Base-by-base conservation (phyloP, 2,329 filamentous ascomycete genomes). In the Chaetomium sp. region DNA sequence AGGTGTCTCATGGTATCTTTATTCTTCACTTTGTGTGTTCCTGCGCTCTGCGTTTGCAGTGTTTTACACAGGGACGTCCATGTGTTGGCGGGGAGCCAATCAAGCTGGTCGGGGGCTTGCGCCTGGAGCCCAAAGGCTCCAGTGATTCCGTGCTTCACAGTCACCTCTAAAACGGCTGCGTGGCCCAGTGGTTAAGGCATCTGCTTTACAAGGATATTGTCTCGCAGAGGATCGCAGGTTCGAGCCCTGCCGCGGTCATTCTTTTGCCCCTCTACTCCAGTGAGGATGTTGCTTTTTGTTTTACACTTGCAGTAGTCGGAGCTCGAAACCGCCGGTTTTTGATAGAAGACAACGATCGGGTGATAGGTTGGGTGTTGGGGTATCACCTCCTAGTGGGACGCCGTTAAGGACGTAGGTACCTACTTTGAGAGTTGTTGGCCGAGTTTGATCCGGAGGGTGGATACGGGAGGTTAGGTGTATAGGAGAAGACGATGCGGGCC, bases 181-280 rank as follows among this genome's bases (percentile, higher is more conserved):
- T 75, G 72, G 74, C 71, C 70, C 69, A 75, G 74, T 71, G 74
- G 74, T 75, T 72, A 75, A 69, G 71, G 72, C 73, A 71, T 72
- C 69, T 72, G 72, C 71, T 71, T 75, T 75, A 75, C 74, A 75
- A n/a, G 27, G 23, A 25, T 27, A 35, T 7, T 49, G 59, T 54
- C 57, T 66, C 74, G 71, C 72, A 72, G 69, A 72, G 72, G 72
- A 72, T 74, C 74, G 70, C 72, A 73, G 73, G 74, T 75, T 75
- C 74, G 73, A 75, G 59, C 72, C 74, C 73, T 73, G 71, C 70
- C 68, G 62, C 69, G 71, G 70, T 72, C 74, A 75, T 65, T 57
- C 35, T 68, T 68, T 67, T 65, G 63, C 19, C 47, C 33, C 23
- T 13, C 19, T 23, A 16, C 16, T 42, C 38, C 7, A 7, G 7